These are phyloP conservation scores for Aureobasidium uvarum DNA, from an alignment of 2,329 filamentous ascomycete genomes.

Conservation along the genomic window DNA sequence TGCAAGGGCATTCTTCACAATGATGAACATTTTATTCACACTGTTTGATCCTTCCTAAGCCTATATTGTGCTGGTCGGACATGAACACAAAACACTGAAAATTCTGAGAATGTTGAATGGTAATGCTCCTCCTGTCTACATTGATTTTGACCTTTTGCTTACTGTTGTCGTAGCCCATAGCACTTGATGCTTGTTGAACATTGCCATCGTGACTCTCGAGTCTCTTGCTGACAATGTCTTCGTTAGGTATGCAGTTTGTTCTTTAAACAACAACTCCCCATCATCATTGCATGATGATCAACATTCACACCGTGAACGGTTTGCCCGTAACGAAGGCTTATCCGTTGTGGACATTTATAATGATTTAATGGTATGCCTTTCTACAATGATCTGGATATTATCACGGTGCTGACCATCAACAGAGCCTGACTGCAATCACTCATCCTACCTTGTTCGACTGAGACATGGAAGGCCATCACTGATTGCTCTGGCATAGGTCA, in stretches of 20 bases:
- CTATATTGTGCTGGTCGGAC: constrained; percentile 49
- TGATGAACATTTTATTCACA: constrained; percentile 69
- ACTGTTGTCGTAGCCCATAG: constrained; percentile 34
- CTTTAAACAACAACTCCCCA: background rate
- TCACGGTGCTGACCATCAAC: background rate
- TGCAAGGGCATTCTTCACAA: constrained; percentile 34
- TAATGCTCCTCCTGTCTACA: constrained; percentile 34
- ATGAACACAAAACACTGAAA: constrained; percentile 62
- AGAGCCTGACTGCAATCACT: constrained; percentile 27
- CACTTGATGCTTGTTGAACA: constrained; percentile 32
- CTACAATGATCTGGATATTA: no score
- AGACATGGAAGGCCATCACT: constrained; percentile 13
- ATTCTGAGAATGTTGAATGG: constrained; percentile 67
- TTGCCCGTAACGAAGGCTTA: constrained; percentile 23
- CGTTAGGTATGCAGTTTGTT: constrained; percentile 13
- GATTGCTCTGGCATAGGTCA: constrained; percentile 14
- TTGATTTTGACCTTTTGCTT: constrained; percentile 29
- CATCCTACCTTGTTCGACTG: constrained; percentile 7
- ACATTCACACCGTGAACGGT: constrained; percentile 28
- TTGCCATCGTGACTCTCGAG: constrained; percentile 36
- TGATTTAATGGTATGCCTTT: constrained; percentile 24
- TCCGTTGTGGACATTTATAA: constrained; percentile 28
- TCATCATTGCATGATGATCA: constrained; percentile 23
- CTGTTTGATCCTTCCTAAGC: constrained; percentile 60
- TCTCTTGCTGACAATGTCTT: constrained; percentile 36